These are phyloP conservation scores for Podosphaera fusca DNA, from an alignment of 2,329 filamentous ascomycete species.

Conservation along the genomic window DNA sequence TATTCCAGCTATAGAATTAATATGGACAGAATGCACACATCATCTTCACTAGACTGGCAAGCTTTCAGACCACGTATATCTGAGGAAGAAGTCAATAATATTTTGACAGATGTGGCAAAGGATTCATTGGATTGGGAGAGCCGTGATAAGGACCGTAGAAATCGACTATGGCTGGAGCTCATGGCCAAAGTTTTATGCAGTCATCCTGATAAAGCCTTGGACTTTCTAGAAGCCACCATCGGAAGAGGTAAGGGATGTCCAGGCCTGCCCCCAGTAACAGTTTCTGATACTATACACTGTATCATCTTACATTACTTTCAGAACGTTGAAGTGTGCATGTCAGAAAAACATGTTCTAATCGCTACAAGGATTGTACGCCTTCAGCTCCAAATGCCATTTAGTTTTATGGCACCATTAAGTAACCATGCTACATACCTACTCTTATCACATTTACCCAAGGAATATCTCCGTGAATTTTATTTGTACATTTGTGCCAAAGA, in stretches of 20 bases:
- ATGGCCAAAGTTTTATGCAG: not conserved
- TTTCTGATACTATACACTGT: constrained; percentile 1
- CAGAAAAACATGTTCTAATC: not conserved
- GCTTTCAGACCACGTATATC: not conserved
- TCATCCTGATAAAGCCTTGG: not conserved
- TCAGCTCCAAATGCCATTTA: not conserved
- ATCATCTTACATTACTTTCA: constrained; percentile 2
- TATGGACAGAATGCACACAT: not conserved
- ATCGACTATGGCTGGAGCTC: not conserved
- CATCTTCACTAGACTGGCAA: not conserved
- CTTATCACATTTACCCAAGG: constrained; percentile 4
- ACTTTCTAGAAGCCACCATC: not conserved
- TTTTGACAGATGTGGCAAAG: not conserved
- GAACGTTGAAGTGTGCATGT: not conserved
- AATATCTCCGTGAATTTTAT: constrained; percentile 8
- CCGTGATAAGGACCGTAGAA: not conserved
- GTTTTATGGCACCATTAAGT: constrained; percentile 1
- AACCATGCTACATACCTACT: constrained; percentile 9
- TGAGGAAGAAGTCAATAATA: not conserved
- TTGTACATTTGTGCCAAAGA: constrained; percentile 4
- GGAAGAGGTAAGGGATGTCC: not conserved
- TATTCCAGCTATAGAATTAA: not conserved
- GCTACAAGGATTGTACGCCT: not conserved
- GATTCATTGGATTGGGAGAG: too few relatives aligned
- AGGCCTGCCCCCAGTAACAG: not conserved